Evolutionary conservation across 2,329 filamentous ascomycete species (phyloP).

Genomic region (Epichloe brachyelytri): DNA sequence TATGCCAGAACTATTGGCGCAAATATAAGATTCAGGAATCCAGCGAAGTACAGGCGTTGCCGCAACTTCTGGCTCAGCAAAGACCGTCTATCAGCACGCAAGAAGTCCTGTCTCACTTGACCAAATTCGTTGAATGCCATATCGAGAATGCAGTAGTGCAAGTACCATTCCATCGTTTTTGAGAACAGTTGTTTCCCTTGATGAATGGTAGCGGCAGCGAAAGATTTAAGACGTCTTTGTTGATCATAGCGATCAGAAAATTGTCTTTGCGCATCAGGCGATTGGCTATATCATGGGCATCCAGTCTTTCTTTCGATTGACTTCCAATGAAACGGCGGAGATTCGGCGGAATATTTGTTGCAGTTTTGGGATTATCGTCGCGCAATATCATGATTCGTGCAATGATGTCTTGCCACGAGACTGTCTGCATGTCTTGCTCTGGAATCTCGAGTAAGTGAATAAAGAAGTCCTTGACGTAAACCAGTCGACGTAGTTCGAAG

Average conservation of each 20-base stretch:
- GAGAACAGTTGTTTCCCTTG: slow-evolving; percentile 71
- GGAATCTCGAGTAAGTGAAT: slow-evolving; percentile 70
- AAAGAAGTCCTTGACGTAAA: slow-evolving; percentile 76
- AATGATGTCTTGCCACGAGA: slow-evolving; percentile 88
- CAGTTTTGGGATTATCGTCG: slow-evolving; percentile 76
- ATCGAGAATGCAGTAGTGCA: slow-evolving; percentile 81
- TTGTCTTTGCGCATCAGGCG: slow-evolving; percentile 94
- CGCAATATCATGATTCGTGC: slow-evolving; percentile 71
- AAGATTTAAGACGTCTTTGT: slow-evolving; percentile 87
- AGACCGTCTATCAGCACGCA: slow-evolving; percentile 70
- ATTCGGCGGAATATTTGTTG: slow-evolving; percentile 37
- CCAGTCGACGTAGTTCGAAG: slow-evolving; percentile 58
- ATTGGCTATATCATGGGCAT: slow-evolving; percentile 95
- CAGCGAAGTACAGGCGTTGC: slow-evolving; percentile 68
- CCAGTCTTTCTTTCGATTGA: slow-evolving; percentile 85
- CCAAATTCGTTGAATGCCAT: slow-evolving; percentile 86
- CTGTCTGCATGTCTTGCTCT: slow-evolving; percentile 76
- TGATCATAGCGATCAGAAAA: slow-evolving; percentile 91
- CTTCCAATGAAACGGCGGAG: slow-evolving; percentile 54
- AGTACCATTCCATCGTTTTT: slow-evolving; percentile 79
- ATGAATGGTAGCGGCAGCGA: slow-evolving; percentile 78
- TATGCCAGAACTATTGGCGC: slow-evolving; percentile 82
- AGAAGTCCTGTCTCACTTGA: slow-evolving; percentile 73
- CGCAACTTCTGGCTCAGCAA: slow-evolving; percentile 67
- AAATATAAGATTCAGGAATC: slow-evolving; percentile 72